Base-by-base conservation (phyloP, 176 grass and related monocot species). In the Alloteropsis semialata region DNA sequence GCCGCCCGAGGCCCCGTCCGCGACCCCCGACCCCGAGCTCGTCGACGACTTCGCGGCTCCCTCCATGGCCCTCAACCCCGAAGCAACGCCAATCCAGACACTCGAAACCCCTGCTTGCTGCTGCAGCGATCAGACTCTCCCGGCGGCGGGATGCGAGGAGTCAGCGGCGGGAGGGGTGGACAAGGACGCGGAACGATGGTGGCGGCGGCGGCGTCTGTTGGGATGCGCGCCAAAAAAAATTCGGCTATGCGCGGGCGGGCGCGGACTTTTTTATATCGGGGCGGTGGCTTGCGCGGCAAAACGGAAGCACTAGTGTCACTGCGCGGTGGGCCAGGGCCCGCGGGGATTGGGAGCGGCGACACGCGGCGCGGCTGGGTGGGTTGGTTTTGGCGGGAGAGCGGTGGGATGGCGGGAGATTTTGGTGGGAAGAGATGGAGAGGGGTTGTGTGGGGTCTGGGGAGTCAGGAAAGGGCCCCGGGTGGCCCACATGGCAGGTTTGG, bases 371-470 rank as follows among this genome's bases (percentile, higher is more conserved):
- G 25, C 3, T 8, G 34, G 34, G 58, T 8, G 28, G 37, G 59
- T 38, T 29, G 12, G 81, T 87, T 90, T 86, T 90, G 88, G 88
- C 88, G 88, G 88, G 88, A 90, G 69, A 49, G 74, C 24, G 13
- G 8, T 0, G 14, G 49, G 67, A 74, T 90, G 88, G 88, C 88
- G 88, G 88, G 88, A 90, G 66, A 65, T 82, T 56, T 78, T 37
- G 43, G 77, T 76, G 72, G 69, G 56, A 86, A 43, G 2, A 22
- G 5, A 3, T n/a, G n/a, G n/a, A n/a, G n/a, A 2, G 17, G 21
- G 16, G 10, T 8, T 0, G 38, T n/a, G n/a, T n/a, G n/a, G n/a
- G n/a, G n/a, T n/a, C n/a, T n/a, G n/a, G n/a, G n/a, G n/a, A n/a
- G n/a, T n/a, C n/a, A n/a, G n/a, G n/a, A n/a, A n/a, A n/a, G n/a